Evolutionary conservation across 805 yeast genomes (phyloP), one percentile per base, ranked within the genome.

Genomic region (Myxozyma melibiosi): DNA sequence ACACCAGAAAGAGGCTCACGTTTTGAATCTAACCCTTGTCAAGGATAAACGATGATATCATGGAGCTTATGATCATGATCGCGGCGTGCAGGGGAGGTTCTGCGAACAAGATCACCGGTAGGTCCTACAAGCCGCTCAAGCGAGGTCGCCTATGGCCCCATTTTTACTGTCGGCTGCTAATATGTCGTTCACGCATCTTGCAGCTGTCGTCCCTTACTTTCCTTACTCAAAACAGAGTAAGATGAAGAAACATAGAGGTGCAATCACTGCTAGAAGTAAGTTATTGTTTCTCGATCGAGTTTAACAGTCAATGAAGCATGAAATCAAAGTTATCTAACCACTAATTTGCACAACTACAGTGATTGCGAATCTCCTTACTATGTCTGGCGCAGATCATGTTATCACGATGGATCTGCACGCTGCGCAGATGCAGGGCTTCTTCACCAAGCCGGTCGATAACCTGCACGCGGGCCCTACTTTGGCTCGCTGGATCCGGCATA

Each of bases 321-420:
- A 48, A 2, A 13, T n/a, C 20, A 20, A 38, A 20, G 7, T 9
- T 31, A 8, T 37, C 41, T n/a, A 24, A 25, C 38, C 33, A 24
- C 7, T 42, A 7, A 13, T 37, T 39, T 13, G 33, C 43, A 18
- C 16, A 16, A 11, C 25, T 25, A 22, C 30, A 88, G 65, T 94
- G 98, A 80, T 94, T 70, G 98, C 99, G 59, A 94, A 94, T 67
- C 76, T 94, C 69, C 77, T 94, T 62, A 84, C 90, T 56, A 95
- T 94, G 95, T 98, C 99, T 2, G 99, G 99, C 66, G 99, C 98
- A 25, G 98, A 94, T 74, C 99, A 94, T 73, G 95, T 94, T 56
- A 92, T 94, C 38, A 89, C 97, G 2, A 91, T 94, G 97, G 99
- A 94, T 70, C 77, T 94, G 65, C 88, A 84, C 67, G 99, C 99